Evolutionary conservation across 192 early-diverging fungal species (phyloP).

Genomic region (Powellomyces hirtus): DNA sequence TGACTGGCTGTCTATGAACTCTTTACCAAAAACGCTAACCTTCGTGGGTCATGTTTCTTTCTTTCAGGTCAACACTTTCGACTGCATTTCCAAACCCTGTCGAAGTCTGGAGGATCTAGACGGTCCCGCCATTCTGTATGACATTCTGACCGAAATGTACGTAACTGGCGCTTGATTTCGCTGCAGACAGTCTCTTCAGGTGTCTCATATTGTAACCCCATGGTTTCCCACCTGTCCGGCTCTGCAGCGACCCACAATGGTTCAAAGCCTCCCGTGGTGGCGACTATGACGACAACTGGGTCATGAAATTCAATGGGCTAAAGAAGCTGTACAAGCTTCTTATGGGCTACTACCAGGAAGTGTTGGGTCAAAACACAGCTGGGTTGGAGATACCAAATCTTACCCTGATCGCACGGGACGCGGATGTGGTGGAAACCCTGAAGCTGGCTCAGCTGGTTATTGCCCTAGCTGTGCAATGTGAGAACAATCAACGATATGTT

Average conservation of each 20-base stretch:
- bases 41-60: not conserved
- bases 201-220: too few species aligned
- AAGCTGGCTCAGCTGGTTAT: slow-evolving; percentile 82
- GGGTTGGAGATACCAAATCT: slow-evolving; percentile 72
- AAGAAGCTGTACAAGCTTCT: slow-evolving; percentile 87
- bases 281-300: slow-evolving; percentile 91
- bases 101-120: slow-evolving; percentile 64
- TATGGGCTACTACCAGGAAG: slow-evolving; percentile 82
- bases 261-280: slow-evolving; percentile 71
- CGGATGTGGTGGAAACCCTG: slow-evolving; percentile 65
- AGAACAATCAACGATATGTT: slow-evolving; percentile 81
- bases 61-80: slow-evolving; percentile 62
- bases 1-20: not conserved
- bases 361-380: slow-evolving; percentile 65
- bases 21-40: not conserved
- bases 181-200: not conserved
- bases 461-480: slow-evolving; percentile 82
- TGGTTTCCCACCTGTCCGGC: not conserved
- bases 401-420: slow-evolving; percentile 80
- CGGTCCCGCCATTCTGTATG: slow-evolving; percentile 77
- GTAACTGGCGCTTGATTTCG: slow-evolving; percentile 8
- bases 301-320: slow-evolving; percentile 87
- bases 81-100: slow-evolving; percentile 43
- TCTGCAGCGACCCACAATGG: slow-evolving; percentile 79
- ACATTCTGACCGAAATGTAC: slow-evolving; percentile 84